Evolutionary conservation across 176 grass and related monocot genomes (phyloP).

Genomic region (Elaeis guineensis): DNA sequence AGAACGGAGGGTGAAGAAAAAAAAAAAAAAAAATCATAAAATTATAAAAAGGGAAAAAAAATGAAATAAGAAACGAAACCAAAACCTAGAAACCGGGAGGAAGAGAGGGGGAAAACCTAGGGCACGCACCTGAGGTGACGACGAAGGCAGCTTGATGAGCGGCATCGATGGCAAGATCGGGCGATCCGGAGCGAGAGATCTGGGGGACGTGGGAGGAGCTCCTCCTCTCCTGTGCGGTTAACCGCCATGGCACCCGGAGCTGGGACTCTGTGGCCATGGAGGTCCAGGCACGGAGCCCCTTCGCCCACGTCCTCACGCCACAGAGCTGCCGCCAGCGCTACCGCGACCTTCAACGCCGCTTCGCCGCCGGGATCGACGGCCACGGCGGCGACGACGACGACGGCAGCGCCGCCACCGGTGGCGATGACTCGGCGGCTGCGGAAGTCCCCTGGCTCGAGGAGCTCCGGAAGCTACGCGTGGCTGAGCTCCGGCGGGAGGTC

Average conservation of each 20-base stretch:
- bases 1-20: too few relatives aligned
- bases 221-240: conserved; percentile 55
- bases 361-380: conserved; percentile 18
- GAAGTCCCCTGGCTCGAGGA: conserved; percentile 50
- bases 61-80: too few relatives aligned
- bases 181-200: conserved; percentile 61
- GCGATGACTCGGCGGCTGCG: conserved; percentile 1
- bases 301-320: conserved; percentile 32
- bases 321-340: conserved; percentile 38
- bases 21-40: too few relatives aligned
- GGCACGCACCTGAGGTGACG: conserved; percentile 29
- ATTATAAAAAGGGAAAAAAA: too few relatives aligned
- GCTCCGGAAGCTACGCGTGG: conserved; percentile 65
- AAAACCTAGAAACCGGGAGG: not conserved
- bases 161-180: conserved; percentile 30
- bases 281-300: conserved; percentile 39
- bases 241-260: conserved; percentile 53
- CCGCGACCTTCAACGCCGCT: conserved; percentile 50
- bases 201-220: conserved; percentile 90
- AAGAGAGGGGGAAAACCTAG: conserved; percentile 29
- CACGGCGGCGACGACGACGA: not conserved
- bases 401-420: conserved; percentile 6
- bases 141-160: too few relatives aligned
- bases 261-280: conserved; percentile 76
- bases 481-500: conserved; percentile 81